Evolutionary conservation across 2,329 filamentous ascomycete species (phyloP), one percentile per base, ranked within the genome.

Genomic region (Metarhizium robertsii): DNA sequence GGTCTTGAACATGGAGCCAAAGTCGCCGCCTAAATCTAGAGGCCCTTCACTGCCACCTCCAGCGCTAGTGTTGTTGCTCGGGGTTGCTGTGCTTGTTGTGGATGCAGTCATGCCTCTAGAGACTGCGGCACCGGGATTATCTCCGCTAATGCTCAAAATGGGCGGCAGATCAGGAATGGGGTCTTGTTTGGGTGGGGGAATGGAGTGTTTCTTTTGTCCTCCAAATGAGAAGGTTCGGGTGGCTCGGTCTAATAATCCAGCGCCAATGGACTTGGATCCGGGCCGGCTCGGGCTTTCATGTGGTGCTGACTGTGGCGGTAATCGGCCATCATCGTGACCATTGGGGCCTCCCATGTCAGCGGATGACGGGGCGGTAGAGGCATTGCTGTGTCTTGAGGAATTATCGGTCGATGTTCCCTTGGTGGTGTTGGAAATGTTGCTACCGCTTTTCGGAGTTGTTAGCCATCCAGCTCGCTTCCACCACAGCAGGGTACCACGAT

Each of bases 141-240:
- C 65, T 54, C 65, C 61, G 54, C 66, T 66, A 58, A 67, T 67
- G 49, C 58, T 64, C 36, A 71, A 67, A 29, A 77, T 61, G 3
- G 77, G 73, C 2, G 71, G 71, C 45, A 72, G 58, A 32, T 73
- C 71, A 40, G 70, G 64, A 36, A 67, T 56, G 6, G 61, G 61
- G 25, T 66, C 62, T 20, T 68, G 64, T 38, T 63, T 65, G 29
- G 66, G 64, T 14, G 64, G 62, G 16, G 65, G 65, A 36, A 64
- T 59, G 36, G 58, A 64, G 50, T 72, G 66, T 63, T 81, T 83
- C 65, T 81, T 83, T 59, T 74, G 74, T 38, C 74, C 75, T 29
- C 80, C 80, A 64, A 84, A 84, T 2, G 81, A 83, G 61, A 83
- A 83, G 1, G 81, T 83, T 52, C 80, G 75, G 10, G 78, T 76